phyloP scores from a whole-genome alignment of 176 grass and related monocot genomes.

The Dendrocalamus sinicus region DNA sequence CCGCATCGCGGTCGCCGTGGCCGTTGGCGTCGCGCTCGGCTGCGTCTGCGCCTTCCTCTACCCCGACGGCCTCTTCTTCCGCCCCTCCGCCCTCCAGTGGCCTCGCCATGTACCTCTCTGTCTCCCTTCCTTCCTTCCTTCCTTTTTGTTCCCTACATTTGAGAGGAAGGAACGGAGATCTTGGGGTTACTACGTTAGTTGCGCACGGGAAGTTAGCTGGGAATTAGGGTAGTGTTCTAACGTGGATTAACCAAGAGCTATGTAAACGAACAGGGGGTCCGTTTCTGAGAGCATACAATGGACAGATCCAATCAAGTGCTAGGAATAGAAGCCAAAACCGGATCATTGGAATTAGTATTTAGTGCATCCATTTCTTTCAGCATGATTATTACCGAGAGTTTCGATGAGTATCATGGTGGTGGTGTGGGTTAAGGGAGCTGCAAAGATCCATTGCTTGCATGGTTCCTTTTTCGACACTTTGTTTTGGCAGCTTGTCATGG shows the following conservation, averaged over 20 bases:
- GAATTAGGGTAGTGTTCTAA: neutral
- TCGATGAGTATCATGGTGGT: neutral
- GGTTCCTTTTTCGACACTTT: conserved; percentile 5
- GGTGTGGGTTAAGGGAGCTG: neutral
- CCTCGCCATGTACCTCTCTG: conserved; percentile 47
- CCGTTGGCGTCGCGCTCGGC: conserved; percentile 66
- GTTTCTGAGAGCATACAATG: neutral
- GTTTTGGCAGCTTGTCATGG: neutral
- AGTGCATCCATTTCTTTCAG: conserved; percentile 21
- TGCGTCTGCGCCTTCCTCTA: conserved; percentile 76
- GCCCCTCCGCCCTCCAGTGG: conserved; percentile 42
- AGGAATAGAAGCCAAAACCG: neutral
- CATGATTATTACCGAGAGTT: neutral
- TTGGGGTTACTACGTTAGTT: neutral
- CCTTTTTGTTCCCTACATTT: neutral
- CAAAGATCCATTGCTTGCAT: neutral
- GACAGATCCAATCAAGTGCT: conserved; percentile 28
- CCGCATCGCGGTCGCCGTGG: conserved; percentile 65
- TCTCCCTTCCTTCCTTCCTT: neutral
- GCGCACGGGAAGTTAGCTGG: neutral
- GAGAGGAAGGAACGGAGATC: neutral
- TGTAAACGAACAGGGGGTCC: neutral
- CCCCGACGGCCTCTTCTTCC: conserved; percentile 69
- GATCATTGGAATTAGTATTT: conserved; percentile 12
- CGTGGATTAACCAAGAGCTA: neutral